Evolutionary conservation across 2,329 filamentous ascomycete species (phyloP).

Genomic region (Ceratocystis variospora): DNA sequence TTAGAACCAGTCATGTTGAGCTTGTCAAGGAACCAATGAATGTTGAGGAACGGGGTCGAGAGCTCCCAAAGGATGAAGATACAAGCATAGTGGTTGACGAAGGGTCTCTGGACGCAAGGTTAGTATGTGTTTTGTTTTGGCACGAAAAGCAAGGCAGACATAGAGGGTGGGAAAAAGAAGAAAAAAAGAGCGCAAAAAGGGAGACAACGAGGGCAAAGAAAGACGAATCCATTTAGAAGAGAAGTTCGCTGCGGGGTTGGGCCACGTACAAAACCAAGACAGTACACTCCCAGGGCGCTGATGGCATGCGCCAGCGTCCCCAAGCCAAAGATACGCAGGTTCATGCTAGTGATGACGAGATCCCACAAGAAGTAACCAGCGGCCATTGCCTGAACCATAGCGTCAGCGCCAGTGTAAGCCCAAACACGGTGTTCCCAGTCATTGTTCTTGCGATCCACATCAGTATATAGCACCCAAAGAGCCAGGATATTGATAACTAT

Average conservation of each 20-base stretch:
- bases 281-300: constrained; percentile 59
- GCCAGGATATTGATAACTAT: constrained; percentile 56
- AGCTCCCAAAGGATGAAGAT: constrained; percentile 81
- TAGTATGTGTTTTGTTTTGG: constrained; percentile 2
- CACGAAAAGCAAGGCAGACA: background rate
- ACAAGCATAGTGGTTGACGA: constrained; percentile 68
- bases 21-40: constrained; percentile 90
- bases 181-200: constrained; percentile 8
- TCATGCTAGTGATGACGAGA: constrained; percentile 51
- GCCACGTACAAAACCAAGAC: constrained; percentile 60
- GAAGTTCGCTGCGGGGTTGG: background rate
- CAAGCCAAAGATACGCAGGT: constrained; percentile 59
- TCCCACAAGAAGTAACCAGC: constrained; percentile 80
- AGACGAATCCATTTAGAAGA: background rate
- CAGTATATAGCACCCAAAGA: constrained; percentile 56
- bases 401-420: constrained; percentile 60
- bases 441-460: constrained; percentile 55
- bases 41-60: constrained; percentile 70
- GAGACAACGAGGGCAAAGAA: constrained; percentile 16
- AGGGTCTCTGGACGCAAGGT: constrained; percentile 47
- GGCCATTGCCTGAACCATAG: constrained; percentile 62
- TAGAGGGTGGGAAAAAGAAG: background rate
- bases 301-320: constrained; percentile 66
- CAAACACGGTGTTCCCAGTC: constrained; percentile 55
- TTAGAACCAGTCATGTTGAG: constrained; percentile 62